Base-by-base conservation (phyloP, 352 stramenopile genomes). In the Pythium scleroteichum region DNA sequence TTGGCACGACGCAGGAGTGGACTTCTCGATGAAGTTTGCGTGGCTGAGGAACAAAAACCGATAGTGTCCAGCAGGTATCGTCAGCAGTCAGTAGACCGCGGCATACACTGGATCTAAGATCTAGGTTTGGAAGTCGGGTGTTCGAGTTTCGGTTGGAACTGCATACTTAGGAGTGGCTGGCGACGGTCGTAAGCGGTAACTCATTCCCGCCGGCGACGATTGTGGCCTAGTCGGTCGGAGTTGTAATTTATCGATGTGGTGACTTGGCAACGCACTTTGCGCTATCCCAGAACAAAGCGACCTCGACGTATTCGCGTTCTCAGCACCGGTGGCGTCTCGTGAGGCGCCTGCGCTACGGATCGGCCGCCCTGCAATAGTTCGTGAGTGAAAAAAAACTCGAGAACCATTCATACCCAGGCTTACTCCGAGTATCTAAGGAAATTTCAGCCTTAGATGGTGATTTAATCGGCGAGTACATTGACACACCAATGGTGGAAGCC, bases 201-300 rank as follows among this genome's bases (percentile, higher is more conserved):
- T 29, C 16, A 45, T 47, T 22, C 55, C 45, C 20, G 68, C 75
- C 9, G 78, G 76, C 17, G 76, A 87, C 4, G 78, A 87, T 46
- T 85, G 78, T 9, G 78, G 78, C 38, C 78, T 62, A 29, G 60
- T 56, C 17, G 78, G 78, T 6, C 62, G 59, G 4, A 58, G 62
- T 6, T 32, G 39, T 12, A 55, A 40, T 29, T 58, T 56, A 23
- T 70, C 27, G 14, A 52, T 33, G 67, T 47, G 61, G 55, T 40
- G 63, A 51, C 8, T 24, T 26, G 26, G 3, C 10, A 27, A 4
- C 13, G 16, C 38, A n/a, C 16, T 44, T 20, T 8, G 38, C 16
- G 38, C 16, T 35, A 10, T 10, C 10, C 10, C 29, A 10, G 10
- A n/a, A n/a, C n/a, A n/a, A n/a, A n/a, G n/a, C n/a, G n/a, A n/a